Evolutionary conservation across 2,329 filamentous ascomycete genomes (phyloP).

Genomic region (Verticillium zaregamsianum): DNA sequence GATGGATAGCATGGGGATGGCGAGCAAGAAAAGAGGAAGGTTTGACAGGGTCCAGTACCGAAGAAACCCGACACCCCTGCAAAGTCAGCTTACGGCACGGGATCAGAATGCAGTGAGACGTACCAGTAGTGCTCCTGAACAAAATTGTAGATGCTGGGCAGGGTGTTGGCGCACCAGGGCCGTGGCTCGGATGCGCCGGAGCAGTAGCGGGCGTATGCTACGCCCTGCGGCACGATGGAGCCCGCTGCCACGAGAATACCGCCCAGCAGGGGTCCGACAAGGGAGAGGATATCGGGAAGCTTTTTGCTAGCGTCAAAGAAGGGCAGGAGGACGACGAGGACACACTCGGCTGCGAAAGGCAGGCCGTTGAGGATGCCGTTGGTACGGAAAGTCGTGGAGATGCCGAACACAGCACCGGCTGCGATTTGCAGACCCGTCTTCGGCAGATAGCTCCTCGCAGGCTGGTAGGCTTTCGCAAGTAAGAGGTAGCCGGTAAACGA

Average conservation of each 20-base stretch:
- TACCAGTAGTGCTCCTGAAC: conserved; percentile 92
- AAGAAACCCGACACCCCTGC: conserved; percentile 82
- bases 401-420: conserved; percentile 66
- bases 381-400: conserved; percentile 71
- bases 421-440: conserved; percentile 51
- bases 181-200: conserved; percentile 31
- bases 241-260: conserved; percentile 66
- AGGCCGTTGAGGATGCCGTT: conserved; percentile 84
- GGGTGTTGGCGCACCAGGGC: conserved; percentile 68
- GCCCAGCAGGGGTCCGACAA: conserved; percentile 58
- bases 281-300: conserved; percentile 29
- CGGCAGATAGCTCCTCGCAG: conserved; percentile 19
- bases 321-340: conserved; percentile 20
- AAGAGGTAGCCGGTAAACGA: conserved; percentile 70
- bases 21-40: conserved; percentile 81
- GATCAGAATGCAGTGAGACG: conserved; percentile 17
- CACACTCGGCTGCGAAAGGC: conserved; percentile 63
- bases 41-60: conserved; percentile 88
- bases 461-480: conserved; percentile 53
- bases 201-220: conserved; percentile 74
- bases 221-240: conserved; percentile 65
- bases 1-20: conserved; percentile 69
- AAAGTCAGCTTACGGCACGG: not conserved
- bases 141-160: conserved; percentile 88
- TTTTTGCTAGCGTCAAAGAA: conserved; percentile 10